Percentiles rank a stretch among this genome's conserved stretches.
These are phyloP conservation scores for Zygoascus bituminiphila DNA, from an alignment of 805 yeast genomes.

Conservation along the genomic window DNA sequence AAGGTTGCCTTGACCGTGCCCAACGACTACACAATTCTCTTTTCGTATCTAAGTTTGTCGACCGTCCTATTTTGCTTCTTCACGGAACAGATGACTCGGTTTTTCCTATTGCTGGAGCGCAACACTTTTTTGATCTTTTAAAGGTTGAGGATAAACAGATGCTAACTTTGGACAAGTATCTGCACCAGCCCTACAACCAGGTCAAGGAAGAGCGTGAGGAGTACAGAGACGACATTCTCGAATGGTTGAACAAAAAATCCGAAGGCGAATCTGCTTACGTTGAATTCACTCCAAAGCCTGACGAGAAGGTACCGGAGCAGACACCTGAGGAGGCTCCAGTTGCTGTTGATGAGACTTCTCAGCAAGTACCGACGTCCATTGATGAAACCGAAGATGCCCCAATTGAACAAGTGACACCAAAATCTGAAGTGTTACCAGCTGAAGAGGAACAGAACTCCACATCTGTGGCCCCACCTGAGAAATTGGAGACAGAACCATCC, in stretches of 20 bases:
- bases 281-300: neutral
- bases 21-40: slow-evolving; percentile 23
- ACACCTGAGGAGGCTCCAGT: slow-evolving; percentile 3
- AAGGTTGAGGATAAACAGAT: slow-evolving; percentile 18
- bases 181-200: slow-evolving; percentile 18
- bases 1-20: slow-evolving; percentile 31
- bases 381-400: slow-evolving; percentile 5
- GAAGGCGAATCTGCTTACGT: slow-evolving; percentile 7
- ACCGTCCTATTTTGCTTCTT: slow-evolving; percentile 28
- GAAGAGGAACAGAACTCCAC: no score
- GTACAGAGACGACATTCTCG: slow-evolving; percentile 12
- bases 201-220: slow-evolving; percentile 9
- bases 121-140: slow-evolving; percentile 17
- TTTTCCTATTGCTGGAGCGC: slow-evolving; percentile 12
- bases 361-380: no score
- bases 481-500: slow-evolving; percentile 1
- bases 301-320: slow-evolving; percentile 1
- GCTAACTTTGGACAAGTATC: slow-evolving; percentile 16
- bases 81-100: slow-evolving; percentile 27
- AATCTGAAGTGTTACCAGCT: neutral
- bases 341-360: slow-evolving; percentile 3
- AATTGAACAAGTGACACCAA: slow-evolving; percentile 1
- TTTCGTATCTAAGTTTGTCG: slow-evolving; percentile 23
- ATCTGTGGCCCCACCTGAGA: no score
- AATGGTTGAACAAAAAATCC: slow-evolving; percentile 17